Evolutionary conservation across 805 yeast species (phyloP).

Genomic region (Zygosaccharomyces lentus): DNA sequence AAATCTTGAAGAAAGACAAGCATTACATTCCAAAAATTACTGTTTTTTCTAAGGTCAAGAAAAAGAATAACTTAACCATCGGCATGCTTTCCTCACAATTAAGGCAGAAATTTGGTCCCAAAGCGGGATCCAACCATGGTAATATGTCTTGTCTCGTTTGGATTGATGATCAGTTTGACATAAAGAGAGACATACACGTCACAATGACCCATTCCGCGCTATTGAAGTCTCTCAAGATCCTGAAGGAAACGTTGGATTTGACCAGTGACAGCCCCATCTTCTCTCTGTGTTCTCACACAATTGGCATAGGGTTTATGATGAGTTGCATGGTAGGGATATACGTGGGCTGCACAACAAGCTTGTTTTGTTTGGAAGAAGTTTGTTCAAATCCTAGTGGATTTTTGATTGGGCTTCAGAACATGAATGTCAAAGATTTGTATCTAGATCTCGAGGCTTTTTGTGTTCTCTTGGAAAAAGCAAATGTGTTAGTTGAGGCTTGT

Average conservation of each 20-base stretch:
- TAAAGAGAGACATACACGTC: slow-evolving; percentile 26
- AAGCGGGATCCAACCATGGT: slow-evolving; percentile 29
- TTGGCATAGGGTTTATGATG: slow-evolving; percentile 85
- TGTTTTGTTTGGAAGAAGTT: slow-evolving; percentile 73
- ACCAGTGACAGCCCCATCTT: slow-evolving; percentile 66
- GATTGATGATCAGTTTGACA: slow-evolving; percentile 28
- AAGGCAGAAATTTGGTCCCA: slow-evolving; percentile 19
- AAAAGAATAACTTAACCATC: slow-evolving; percentile 21
- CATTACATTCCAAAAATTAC: slow-evolving; percentile 30
- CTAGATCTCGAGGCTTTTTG: slow-evolving; percentile 80
- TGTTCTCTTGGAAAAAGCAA: slow-evolving; percentile 64
- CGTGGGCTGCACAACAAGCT: slow-evolving; percentile 78
- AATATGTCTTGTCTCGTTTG: slow-evolving; percentile 33
- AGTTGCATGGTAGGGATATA: slow-evolving; percentile 80
- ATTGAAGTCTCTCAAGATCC: slow-evolving; percentile 75
- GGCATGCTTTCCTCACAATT: slow-evolving; percentile 20
- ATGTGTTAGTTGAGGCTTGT: slow-evolving; percentile 36
- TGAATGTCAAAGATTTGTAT: slow-evolving; percentile 79
- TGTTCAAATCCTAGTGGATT: slow-evolving; percentile 70
- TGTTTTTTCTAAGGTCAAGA: slow-evolving; percentile 30
- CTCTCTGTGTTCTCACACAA: slow-evolving; percentile 80
- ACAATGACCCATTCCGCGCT: slow-evolving; percentile 54
- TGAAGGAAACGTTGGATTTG: slow-evolving; percentile 89
- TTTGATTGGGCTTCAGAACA: slow-evolving; percentile 63
- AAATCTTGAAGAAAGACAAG: slow-evolving; percentile 25